A percentile compares a stretch with the other conserved stretches of the same genome.
Conservation (phyloP, 805 yeast species). For the Hanseniaspora nectarophila region DNA sequence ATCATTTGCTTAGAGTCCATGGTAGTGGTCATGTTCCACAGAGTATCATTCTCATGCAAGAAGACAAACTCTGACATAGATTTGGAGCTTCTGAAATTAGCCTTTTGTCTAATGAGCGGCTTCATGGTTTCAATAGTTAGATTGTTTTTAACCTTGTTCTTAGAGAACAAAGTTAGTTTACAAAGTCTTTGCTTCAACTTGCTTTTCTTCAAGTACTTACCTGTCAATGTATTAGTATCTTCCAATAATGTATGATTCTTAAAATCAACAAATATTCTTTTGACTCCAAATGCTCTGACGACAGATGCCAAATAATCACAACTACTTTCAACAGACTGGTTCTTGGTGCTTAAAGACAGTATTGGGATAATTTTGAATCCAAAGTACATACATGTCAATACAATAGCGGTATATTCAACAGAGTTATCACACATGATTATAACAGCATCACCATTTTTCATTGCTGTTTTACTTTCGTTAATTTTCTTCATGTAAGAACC, state of each 20-base stretch:
- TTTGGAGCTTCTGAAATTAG: conserved; percentile 23
- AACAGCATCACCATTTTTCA: conserved; percentile 60
- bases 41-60: conserved; percentile 23
- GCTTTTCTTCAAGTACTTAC: conserved; percentile 21
- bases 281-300: conserved; percentile 57
- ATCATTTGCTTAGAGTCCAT: conserved; percentile 51
- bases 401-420: conserved; percentile 73
- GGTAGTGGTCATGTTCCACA: conserved; percentile 23
- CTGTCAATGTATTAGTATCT: conserved; percentile 21
- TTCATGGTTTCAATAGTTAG: conserved; percentile 19
- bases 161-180: conserved; percentile 26
- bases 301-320: conserved; percentile 51
- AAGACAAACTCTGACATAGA: conserved; percentile 26
- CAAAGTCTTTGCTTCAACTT: conserved; percentile 22
- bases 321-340: conserved; percentile 60
- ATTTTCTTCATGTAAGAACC: conserved; percentile 65
- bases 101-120: conserved; percentile 18
- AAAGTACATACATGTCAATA: conserved; percentile 74
- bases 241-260: conserved; percentile 19
- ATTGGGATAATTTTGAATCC: conserved; percentile 57
- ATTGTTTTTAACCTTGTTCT: conserved; percentile 23
- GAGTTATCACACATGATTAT: conserved; percentile 74
- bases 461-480: conserved; percentile 47
- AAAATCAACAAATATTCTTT: conserved; percentile 62
- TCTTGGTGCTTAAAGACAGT: conserved; percentile 49